Conservation (phyloP, 768 basidiomycete genomes). For the Russula sp. region DNA sequence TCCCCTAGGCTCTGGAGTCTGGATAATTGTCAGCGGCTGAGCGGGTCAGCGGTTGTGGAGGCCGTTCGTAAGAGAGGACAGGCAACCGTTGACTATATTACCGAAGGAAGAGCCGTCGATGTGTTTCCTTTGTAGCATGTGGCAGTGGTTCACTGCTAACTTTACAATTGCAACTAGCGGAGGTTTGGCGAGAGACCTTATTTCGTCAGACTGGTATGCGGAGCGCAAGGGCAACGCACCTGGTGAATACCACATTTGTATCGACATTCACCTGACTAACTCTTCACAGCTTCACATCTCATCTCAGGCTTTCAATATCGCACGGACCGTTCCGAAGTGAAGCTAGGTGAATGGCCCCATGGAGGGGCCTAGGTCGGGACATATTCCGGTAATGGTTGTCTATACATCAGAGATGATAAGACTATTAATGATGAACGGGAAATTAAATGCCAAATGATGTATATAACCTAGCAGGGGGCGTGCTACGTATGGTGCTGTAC, state of each 20-base stretch:
- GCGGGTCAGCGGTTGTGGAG: slow-evolving; percentile 50
- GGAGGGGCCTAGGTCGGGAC: background rate
- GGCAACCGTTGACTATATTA: slow-evolving; percentile 30
- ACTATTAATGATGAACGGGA: background rate
- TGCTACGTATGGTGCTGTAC: background rate
- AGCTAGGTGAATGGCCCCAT: background rate
- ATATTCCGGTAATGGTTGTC: background rate
- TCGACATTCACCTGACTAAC: background rate
- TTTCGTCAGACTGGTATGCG: slow-evolving; percentile 4
- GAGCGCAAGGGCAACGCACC: background rate
- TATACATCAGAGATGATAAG: background rate
- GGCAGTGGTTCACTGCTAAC: slow-evolving; percentile 27
- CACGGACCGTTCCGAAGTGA: background rate
- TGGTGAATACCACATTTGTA: background rate
- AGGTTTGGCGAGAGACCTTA: slow-evolving; percentile 23
- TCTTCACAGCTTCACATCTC: background rate
- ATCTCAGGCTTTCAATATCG: background rate
- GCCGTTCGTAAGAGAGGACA: slow-evolving; percentile 42
- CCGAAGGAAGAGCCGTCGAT: slow-evolving; percentile 17
- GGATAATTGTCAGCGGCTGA: slow-evolving; percentile 55
- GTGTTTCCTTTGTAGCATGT: slow-evolving; percentile 24
- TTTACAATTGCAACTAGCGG: slow-evolving; percentile 24
- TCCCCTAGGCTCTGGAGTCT: slow-evolving; percentile 49
- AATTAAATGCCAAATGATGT: background rate
- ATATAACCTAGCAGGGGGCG: background rate